Conservation (phyloP, 2,329 filamentous ascomycete genomes). For the Penicillium sp. region DNA sequence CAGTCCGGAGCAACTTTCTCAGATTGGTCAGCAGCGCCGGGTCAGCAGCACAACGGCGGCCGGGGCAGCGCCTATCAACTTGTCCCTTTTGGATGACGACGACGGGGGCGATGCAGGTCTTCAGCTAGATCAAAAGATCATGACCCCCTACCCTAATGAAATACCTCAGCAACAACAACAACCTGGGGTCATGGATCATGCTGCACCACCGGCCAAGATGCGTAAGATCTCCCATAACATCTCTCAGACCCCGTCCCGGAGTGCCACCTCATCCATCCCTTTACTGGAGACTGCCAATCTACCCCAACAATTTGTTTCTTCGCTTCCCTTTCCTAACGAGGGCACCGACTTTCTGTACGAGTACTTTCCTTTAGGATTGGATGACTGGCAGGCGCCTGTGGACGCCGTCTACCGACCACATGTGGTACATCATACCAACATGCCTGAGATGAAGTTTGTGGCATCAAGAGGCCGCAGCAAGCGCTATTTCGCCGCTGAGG, state of each 20-base stretch:
- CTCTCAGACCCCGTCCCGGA: constrained; percentile 30
- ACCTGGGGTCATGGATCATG: constrained; percentile 26
- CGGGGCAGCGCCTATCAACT: constrained; percentile 52
- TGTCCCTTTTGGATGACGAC: constrained; percentile 60
- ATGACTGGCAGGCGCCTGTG: constrained; percentile 89
- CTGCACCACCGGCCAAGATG: constrained; percentile 40
- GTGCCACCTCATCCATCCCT: constrained; percentile 34
- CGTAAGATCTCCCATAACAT: constrained; percentile 37
- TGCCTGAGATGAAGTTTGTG: constrained; percentile 70
- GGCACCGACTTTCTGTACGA: constrained; percentile 86
- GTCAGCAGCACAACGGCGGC: constrained; percentile 22
- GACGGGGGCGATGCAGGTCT: constrained; percentile 46
- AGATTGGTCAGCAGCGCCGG: constrained; percentile 41
- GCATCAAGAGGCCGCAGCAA: constrained; percentile 67
- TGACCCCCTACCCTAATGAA: constrained; percentile 26
- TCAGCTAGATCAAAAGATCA: constrained; percentile 22
- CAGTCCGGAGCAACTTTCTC: constrained; percentile 52
- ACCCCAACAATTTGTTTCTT: constrained; percentile 58
- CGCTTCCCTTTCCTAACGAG: constrained; percentile 53
- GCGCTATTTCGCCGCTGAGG: constrained; percentile 70
- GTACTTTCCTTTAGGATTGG: constrained; percentile 87
- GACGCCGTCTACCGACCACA: constrained; percentile 90
- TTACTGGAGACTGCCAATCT: constrained; percentile 33
- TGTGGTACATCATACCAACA: constrained; percentile 82
- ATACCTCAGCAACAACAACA: constrained; percentile 28